Percentiles rank a stretch among this genome's conserved stretches.
Conservation (phyloP, 495 filamentous ascomycete species). For the Podospora appendiculata region DNA sequence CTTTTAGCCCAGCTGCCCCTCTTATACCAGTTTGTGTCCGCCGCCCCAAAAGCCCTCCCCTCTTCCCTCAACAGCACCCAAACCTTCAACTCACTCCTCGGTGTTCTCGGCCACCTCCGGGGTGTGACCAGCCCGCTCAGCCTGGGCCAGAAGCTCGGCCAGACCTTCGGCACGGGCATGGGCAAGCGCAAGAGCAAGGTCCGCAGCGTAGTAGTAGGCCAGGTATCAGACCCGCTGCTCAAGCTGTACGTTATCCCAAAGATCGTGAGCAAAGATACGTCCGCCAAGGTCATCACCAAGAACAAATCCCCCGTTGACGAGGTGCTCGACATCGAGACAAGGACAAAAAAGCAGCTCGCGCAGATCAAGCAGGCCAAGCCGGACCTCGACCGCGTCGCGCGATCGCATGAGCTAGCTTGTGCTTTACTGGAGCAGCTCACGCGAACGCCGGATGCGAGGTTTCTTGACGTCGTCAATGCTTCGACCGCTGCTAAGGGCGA, state of each 20-base stretch:
- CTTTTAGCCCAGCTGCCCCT: conserved; percentile 8
- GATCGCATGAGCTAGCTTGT: conserved; percentile 4
- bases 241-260: not conserved
- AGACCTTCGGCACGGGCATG: conserved; percentile 1
- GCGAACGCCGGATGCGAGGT: not conserved
- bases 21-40: conserved; percentile 3
- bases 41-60: not conserved
- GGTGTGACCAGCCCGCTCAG: conserved; percentile 2
- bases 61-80: not conserved
- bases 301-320: conserved; percentile 1
- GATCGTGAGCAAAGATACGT: not conserved
- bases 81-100: not conserved
- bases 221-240: conserved; percentile 1
- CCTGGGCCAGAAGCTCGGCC: conserved; percentile 2
- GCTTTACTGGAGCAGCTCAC: not conserved
- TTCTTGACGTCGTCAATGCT: not conserved
- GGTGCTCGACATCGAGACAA: conserved; percentile 1
- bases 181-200: conserved; percentile 7
- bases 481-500: not conserved
- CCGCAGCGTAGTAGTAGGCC: not conserved
- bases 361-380: conserved; percentile 1
- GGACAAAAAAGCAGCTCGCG: not conserved
- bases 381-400: not conserved
- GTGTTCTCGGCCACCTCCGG: conserved; percentile 3
- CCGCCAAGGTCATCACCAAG: not conserved